phyloP scores from a whole-genome alignment of 2,329 filamentous ascomycete genomes.

The Fusarium drepaniforme region DNA sequence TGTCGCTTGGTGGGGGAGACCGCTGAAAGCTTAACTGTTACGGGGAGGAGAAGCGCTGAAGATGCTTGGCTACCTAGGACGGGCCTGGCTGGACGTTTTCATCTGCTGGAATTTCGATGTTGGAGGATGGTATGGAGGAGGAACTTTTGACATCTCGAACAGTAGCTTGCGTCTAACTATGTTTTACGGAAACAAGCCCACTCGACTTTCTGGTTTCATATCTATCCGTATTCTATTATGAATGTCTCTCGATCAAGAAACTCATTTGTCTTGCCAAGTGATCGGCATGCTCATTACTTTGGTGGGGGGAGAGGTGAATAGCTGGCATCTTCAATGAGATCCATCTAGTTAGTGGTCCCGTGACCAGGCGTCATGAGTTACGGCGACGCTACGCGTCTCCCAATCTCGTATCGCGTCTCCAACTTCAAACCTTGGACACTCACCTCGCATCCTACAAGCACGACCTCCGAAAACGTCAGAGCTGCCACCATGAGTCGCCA shows the following conservation, averaged over 20 bases:
- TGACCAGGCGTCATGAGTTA: conserved; percentile 31
- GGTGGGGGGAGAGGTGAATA: conserved; percentile 13
- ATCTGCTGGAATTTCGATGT: background rate
- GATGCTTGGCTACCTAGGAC: background rate
- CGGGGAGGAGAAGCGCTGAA: conserved; percentile 6
- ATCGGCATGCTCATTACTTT: conserved; percentile 23
- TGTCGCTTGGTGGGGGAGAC: conserved; percentile 15
- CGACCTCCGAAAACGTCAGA: background rate
- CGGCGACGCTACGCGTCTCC: conserved; percentile 23
- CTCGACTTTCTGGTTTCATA: background rate
- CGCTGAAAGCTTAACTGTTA: conserved; percentile 32
- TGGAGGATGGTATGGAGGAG: conserved; percentile 15
- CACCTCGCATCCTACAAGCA: background rate
- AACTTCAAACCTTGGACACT: conserved; percentile 8
- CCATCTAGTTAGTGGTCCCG: conserved; percentile 9
- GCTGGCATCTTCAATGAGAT: background rate
- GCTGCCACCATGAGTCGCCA: conserved; percentile 74
- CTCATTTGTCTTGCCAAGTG: conserved; percentile 18
- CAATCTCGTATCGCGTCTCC: conserved; percentile 13
- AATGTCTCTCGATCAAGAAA: background rate
- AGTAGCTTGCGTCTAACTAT: background rate
- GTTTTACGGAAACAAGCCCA: background rate
- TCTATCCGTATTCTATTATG: background rate
- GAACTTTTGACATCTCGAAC: conserved; percentile 8
- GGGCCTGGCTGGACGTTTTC: background rate